Conservation (phyloP, 768 basidiomycete species). For the Pisolithus tinctorius region DNA sequence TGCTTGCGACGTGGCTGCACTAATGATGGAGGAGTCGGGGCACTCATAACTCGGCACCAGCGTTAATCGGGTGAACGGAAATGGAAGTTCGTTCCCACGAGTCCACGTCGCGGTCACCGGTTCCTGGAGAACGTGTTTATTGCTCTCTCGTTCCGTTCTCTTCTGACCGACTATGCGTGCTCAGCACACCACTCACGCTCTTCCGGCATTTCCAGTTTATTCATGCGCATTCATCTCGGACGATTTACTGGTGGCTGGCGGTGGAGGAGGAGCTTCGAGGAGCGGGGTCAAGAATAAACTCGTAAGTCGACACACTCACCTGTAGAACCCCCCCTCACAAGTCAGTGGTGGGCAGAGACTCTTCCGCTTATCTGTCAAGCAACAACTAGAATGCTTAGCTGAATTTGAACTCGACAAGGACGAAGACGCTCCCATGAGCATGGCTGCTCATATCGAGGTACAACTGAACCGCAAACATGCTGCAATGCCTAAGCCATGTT, state of each 20-base stretch:
- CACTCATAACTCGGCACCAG: no score
- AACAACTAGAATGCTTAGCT: constrained; percentile 46
- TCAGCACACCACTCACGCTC: constrained; percentile 68
- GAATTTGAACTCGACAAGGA: constrained; percentile 73
- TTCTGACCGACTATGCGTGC: constrained; percentile 54
- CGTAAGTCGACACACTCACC: constrained; percentile 36
- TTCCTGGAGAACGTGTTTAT: not conserved
- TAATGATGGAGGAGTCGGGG: no score
- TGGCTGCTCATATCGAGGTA: constrained; percentile 64
- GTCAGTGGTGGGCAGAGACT: constrained; percentile 44
- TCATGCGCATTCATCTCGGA: constrained; percentile 74
- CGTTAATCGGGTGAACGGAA: not conserved
- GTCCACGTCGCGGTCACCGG: not conserved
- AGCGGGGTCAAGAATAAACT: constrained; percentile 94
- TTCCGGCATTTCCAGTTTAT: constrained; percentile 84
- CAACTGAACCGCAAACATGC: constrained; percentile 5
- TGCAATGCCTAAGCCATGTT: not conserved
- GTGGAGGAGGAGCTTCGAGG: constrained; percentile 80
- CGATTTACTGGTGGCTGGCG: constrained; percentile 73
- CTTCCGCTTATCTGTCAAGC: constrained; percentile 51
- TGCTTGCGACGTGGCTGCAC: not conserved
- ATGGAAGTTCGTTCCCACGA: constrained; percentile 19
- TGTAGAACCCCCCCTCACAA: constrained; percentile 7
- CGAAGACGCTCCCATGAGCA: constrained; percentile 97
- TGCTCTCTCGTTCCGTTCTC: not conserved